Conservation (phyloP, 768 basidiomycete species). For the Suillus plorans region DNA sequence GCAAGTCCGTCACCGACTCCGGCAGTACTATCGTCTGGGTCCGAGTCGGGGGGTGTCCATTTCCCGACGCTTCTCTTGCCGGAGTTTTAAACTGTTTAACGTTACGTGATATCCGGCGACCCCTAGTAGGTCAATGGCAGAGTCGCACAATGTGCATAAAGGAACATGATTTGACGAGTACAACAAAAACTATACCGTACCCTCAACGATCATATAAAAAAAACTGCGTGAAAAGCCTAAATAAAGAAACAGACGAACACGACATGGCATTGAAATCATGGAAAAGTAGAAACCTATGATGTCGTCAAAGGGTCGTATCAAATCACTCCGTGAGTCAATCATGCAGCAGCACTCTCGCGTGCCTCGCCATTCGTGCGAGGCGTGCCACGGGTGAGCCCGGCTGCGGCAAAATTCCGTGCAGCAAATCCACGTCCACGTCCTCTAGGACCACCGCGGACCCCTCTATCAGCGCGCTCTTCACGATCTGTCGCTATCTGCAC, state of each 20-base stretch:
- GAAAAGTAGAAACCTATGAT: slow-evolving; percentile 10
- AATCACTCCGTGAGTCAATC: slow-evolving; percentile 15
- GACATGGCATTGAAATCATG: slow-evolving; percentile 3
- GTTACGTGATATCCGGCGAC: too few relatives aligned
- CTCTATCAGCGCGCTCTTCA: slow-evolving; percentile 36
- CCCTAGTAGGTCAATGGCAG: too few relatives aligned
- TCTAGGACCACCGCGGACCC: slow-evolving; percentile 50
- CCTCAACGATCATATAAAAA: slow-evolving; percentile 6
- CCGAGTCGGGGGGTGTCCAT: too few relatives aligned
- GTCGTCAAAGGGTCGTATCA: slow-evolving; percentile 21
- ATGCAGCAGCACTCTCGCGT: slow-evolving; percentile 25
- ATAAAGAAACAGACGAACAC: neutral
- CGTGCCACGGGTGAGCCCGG: slow-evolving; percentile 53
- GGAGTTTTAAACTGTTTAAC: too few relatives aligned
- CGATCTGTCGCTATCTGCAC: slow-evolving; percentile 71
- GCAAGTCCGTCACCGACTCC: too few relatives aligned
- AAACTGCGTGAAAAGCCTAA: slow-evolving; percentile 2
- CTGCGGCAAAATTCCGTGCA: slow-evolving; percentile 66
- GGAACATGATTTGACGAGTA: neutral
- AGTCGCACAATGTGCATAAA: neutral
- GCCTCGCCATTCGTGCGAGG: slow-evolving; percentile 30
- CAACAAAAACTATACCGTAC: neutral
- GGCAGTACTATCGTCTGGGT: too few relatives aligned
- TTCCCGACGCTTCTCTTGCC: too few relatives aligned
- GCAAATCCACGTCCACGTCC: slow-evolving; percentile 57